Conservation (phyloP, 768 basidiomycete species). For the Tylopilus sp. region DNA sequence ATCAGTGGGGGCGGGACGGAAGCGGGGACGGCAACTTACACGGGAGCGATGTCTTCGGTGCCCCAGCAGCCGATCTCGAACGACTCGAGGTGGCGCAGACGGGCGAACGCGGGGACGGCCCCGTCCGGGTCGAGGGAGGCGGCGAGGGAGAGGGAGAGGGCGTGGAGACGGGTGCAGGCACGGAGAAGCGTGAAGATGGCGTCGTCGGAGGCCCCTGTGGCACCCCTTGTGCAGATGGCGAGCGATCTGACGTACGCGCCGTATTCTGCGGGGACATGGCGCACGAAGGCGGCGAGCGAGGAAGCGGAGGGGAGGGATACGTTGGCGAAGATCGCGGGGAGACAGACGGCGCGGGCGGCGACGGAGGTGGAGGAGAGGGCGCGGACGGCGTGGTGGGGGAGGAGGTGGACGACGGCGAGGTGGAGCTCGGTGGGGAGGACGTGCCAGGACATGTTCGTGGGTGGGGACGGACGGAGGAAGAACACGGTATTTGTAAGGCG, state of each 20-base stretch:
- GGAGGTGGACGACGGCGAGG: conserved; percentile 50
- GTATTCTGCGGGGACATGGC: conserved; percentile 55
- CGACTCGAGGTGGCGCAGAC: conserved; percentile 13
- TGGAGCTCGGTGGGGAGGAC: conserved; percentile 65
- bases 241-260: conserved; percentile 50
- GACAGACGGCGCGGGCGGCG: conserved; percentile 49
- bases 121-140: conserved; percentile 17
- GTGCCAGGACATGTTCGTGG: conserved; percentile 41
- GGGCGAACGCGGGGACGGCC: conserved; percentile 22
- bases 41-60: conserved; percentile 33
- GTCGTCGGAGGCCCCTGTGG: conserved; percentile 39
- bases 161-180: conserved; percentile 42
- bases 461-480: neutral
- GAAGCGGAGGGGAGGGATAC: conserved; percentile 47
- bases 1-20: neutral
- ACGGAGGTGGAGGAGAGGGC: conserved; percentile 49
- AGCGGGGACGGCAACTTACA: conserved; percentile 29
- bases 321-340: conserved; percentile 58
- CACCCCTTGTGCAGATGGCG: conserved; percentile 40
- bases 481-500: neutral
- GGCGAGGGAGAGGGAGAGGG: conserved; percentile 28
- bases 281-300: conserved; percentile 50
- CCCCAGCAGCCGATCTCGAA: conserved; percentile 25
- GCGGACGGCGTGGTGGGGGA: conserved; percentile 43
- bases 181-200: conserved; percentile 48